Evolutionary conservation across 2,329 filamentous ascomycete genomes (phyloP).

Genomic region (Aspergillus thermomutatus): DNA sequence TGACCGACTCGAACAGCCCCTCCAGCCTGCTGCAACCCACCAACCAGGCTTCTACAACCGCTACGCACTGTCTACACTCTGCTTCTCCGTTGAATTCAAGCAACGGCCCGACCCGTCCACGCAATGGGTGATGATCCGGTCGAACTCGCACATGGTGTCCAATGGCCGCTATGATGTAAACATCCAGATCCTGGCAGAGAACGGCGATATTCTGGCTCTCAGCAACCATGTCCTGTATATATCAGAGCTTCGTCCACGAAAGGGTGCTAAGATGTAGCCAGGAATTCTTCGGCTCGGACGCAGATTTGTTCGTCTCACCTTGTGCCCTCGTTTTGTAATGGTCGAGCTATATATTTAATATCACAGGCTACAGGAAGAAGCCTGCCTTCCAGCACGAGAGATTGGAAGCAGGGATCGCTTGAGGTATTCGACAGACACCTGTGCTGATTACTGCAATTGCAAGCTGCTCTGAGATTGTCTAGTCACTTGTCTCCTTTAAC

Average conservation of each 20-base stretch:
- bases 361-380: no score
- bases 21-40: slow-evolving; percentile 21
- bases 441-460: neutral
- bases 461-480: neutral
- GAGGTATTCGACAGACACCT: no score
- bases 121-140: slow-evolving; percentile 18
- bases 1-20: slow-evolving; percentile 8
- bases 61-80: slow-evolving; percentile 20
- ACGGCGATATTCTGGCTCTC: slow-evolving; percentile 15
- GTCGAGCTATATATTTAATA: neutral
- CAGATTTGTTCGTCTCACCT: neutral
- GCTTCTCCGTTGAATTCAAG: slow-evolving; percentile 23
- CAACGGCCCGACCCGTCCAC: slow-evolving; percentile 16
- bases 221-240: slow-evolving; percentile 20
- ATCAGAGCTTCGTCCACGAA: slow-evolving; percentile 7
- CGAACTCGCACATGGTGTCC: slow-evolving; percentile 15
- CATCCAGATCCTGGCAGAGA: slow-evolving; percentile 15
- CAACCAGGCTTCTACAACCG: slow-evolving; percentile 15
- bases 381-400: neutral
- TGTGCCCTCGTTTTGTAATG: neutral
- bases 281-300: neutral
- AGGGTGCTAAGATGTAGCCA: slow-evolving; percentile 3
- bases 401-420: no score
- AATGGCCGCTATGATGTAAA: slow-evolving; percentile 20
- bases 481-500: neutral